phyloP scores from a whole-genome alignment of 345 rosid genomes.

The Dovyalis caffra region DNA sequence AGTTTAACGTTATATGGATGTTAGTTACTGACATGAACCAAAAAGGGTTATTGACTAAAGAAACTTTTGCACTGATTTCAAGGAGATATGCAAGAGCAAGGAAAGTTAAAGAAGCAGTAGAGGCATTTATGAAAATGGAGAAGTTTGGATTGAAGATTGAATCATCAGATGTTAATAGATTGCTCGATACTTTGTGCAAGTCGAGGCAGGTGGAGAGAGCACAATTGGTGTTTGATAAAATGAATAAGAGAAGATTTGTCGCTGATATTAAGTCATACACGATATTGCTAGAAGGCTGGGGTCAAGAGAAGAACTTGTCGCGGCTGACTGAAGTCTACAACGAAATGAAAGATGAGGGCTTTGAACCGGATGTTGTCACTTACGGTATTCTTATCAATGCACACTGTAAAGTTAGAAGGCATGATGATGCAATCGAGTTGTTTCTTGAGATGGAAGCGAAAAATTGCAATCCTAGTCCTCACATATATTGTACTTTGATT shows the following conservation, averaged over 20 bases:
- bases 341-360: constrained; percentile 78
- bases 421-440: constrained; percentile 50
- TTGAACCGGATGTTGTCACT: constrained; percentile 75
- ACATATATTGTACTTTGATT: constrained; percentile 70
- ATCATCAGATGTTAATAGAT: constrained; percentile 55
- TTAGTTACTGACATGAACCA: constrained; percentile 69
- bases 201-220: constrained; percentile 68
- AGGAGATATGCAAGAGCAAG: constrained; percentile 73
- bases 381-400: constrained; percentile 75
- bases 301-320: constrained; percentile 56
- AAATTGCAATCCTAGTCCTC: constrained; percentile 65
- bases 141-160: constrained; percentile 63
- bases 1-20: constrained; percentile 62
- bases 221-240: constrained; percentile 81
- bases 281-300: constrained; percentile 85
- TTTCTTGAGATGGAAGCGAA: constrained; percentile 61
- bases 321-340: constrained; percentile 60
- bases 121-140: constrained; percentile 71
- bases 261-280: constrained; percentile 73
- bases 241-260: constrained; percentile 58
- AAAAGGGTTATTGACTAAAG: constrained; percentile 55
- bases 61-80: constrained; percentile 68
- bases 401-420: constrained; percentile 57
- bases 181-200: constrained; percentile 64
- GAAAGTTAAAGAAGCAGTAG: constrained; percentile 66